These are phyloP conservation scores for Chaetomiaceae sp. DNA, from an alignment of 2,329 filamentous ascomycete genomes.

Conservation along the genomic window DNA sequence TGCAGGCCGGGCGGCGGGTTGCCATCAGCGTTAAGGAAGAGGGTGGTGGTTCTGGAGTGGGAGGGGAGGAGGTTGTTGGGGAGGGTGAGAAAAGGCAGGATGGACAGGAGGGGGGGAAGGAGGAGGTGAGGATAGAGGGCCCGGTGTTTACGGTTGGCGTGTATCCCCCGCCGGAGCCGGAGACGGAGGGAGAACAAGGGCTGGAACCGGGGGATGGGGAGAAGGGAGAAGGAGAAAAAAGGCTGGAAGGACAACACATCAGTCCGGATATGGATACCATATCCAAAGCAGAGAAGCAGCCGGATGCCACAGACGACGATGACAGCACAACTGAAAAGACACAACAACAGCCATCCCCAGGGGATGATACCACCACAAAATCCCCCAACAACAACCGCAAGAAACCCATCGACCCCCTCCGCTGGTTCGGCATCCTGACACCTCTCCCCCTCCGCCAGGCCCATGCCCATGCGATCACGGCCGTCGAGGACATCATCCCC, in stretches of 20 bases:
- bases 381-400: slow-evolving; percentile 1
- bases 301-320: not conserved
- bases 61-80: not conserved
- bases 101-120: not conserved
- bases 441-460: slow-evolving; percentile 52
- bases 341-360: not conserved
- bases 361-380: not conserved
- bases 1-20: slow-evolving; percentile 56
- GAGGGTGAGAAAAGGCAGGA: not conserved
- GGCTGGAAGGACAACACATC: too few relatives aligned
- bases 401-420: slow-evolving; percentile 48
- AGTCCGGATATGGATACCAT: too few relatives aligned
- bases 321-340: slow-evolving; percentile 10
- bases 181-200: not conserved
- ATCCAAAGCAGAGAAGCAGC: too few relatives aligned
- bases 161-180: not conserved
- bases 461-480: slow-evolving; percentile 53
- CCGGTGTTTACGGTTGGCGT: slow-evolving; percentile 3
- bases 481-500: slow-evolving; percentile 55
- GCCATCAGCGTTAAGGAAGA: slow-evolving; percentile 22
- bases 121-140: not conserved
- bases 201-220: not conserved
- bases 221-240: not conserved
- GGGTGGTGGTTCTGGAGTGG: not conserved
- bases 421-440: slow-evolving; percentile 53